A percentile compares a stretch with the other conserved stretches of the same genome.
These are phyloP conservation scores for Coniochaeta sp. DNA, from an alignment of 2,329 filamentous ascomycete species.

Conservation along the genomic window DNA sequence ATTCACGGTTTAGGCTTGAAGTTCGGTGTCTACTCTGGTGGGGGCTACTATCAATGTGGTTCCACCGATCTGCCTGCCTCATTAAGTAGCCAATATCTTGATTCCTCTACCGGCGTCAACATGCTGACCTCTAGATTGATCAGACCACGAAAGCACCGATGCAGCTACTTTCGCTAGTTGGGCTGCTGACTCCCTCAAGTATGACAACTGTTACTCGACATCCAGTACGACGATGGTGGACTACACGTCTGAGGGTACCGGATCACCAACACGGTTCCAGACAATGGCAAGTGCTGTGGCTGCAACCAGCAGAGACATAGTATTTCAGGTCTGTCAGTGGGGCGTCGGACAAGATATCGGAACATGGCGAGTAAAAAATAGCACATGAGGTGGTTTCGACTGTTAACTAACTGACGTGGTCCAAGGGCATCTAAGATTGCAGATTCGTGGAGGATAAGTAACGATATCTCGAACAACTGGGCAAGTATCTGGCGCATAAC, in stretches of 20 bases:
- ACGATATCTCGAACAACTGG: constrained; percentile 46
- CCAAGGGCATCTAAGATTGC: constrained; percentile 32
- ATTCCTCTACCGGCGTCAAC: background rate
- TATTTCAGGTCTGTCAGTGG: constrained; percentile 47
- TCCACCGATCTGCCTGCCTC: constrained; percentile 33
- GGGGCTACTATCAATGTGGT: constrained; percentile 35
- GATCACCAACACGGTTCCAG: constrained; percentile 32
- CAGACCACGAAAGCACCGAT: constrained; percentile 31
- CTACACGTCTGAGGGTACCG: constrained; percentile 26
- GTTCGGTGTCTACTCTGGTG: constrained; percentile 48
- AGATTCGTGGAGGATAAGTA: constrained; percentile 43
- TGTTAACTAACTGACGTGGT: background rate
- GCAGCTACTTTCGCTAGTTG: constrained; percentile 32
- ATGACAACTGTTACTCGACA: constrained; percentile 41
- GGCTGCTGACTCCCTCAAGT: constrained; percentile 44
- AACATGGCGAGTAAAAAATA: constrained; percentile 23
- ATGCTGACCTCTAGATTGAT: background rate
- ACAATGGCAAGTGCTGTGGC: constrained; percentile 37
- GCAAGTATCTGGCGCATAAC: constrained; percentile 41
- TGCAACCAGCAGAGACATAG: constrained; percentile 28
- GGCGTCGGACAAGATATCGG: constrained; percentile 39
- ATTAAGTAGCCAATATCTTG: constrained; percentile 22
- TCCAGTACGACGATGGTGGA: constrained; percentile 34
- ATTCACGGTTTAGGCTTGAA: constrained; percentile 39
- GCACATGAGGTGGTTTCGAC: too few relatives aligned